Conservation (phyloP, 2,329 filamentous ascomycete genomes). For the Fusarium compactum region DNA sequence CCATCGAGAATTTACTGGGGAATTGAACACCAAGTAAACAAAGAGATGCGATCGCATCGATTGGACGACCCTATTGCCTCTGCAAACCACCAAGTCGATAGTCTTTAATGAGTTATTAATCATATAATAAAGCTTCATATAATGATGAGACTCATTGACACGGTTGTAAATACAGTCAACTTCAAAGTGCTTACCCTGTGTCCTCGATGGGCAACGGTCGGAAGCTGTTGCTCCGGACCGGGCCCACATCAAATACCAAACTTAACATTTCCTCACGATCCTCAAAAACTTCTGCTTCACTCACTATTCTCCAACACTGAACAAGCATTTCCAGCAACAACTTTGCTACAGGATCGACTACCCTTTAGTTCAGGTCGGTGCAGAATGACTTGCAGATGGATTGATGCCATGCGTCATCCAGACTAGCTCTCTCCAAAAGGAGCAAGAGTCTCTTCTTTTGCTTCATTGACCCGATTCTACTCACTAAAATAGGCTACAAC, state of each 20-base stretch:
- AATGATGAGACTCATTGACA: background rate
- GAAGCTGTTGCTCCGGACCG: slow-evolving; percentile 23
- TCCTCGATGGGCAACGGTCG: background rate
- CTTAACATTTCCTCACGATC: background rate
- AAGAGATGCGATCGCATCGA: background rate
- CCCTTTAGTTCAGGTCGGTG: background rate
- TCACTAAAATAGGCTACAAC: slow-evolving; percentile 11
- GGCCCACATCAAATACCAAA: slow-evolving; percentile 7
- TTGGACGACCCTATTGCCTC: background rate
- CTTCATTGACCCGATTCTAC: background rate
- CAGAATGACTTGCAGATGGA: background rate
- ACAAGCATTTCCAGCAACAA: background rate
- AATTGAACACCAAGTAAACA: background rate
- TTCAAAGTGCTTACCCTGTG: background rate
- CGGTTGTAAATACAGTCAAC: background rate
- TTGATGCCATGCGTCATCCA: slow-evolving; percentile 6
- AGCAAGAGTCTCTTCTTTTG: background rate
- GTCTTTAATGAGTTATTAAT: background rate
- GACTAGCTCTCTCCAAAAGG: background rate
- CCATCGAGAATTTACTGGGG: background rate
- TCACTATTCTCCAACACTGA: background rate
- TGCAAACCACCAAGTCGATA: background rate
- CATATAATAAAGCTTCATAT: background rate
- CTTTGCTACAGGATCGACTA: background rate
- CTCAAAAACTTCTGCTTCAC: background rate